Percentiles rank a stretch among this genome's conserved stretches.
Evolutionary conservation across 805 yeast genomes (phyloP).

Genomic region (Yarrowia alimentaria): DNA sequence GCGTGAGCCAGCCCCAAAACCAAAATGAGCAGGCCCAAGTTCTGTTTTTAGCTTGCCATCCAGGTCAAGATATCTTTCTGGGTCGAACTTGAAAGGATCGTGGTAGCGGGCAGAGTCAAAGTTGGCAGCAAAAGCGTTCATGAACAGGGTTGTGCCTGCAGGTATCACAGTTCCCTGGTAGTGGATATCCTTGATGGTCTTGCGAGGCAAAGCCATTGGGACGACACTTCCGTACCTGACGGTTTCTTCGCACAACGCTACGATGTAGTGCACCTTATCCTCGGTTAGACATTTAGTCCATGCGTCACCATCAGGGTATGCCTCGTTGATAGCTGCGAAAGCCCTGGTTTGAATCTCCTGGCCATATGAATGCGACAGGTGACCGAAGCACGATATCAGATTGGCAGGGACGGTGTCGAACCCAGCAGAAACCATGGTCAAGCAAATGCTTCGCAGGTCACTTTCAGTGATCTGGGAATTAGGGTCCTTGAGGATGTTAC

Average conservation of each 20-base stretch:
- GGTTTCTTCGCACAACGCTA: conserved; percentile 62
- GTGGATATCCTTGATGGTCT: conserved; percentile 51
- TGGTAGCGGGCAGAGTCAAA: conserved; percentile 48
- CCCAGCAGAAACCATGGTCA: conserved; percentile 79
- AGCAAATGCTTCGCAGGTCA: conserved; percentile 59
- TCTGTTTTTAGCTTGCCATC: conserved; percentile 25
- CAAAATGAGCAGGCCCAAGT: conserved; percentile 46
- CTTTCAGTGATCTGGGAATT: conserved; percentile 35
- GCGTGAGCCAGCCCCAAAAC: conserved; percentile 64
- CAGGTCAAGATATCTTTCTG: conserved; percentile 37
- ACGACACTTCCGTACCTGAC: conserved; percentile 62
- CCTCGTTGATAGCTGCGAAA: conserved; percentile 42
- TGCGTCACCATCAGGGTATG: conserved; percentile 37
- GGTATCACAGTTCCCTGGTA: conserved; percentile 52
- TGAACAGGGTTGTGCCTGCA: conserved; percentile 51
- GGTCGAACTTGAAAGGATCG: conserved; percentile 38
- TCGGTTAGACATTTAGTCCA: conserved; percentile 35
- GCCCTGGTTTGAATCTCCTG: conserved; percentile 49
- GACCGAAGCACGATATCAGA: conserved; percentile 59
- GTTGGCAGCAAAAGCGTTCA: conserved; percentile 72
- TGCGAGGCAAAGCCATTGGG: conserved; percentile 65
- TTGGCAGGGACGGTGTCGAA: conserved; percentile 68
- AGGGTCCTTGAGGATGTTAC: conserved; percentile 40
- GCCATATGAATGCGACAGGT: conserved; percentile 47
- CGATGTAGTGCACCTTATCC: conserved; percentile 48